Evolutionary conservation across 768 basidiomycete species (phyloP), one percentile per base, ranked within the genome.

Genomic region (Austroboletus festivus): DNA sequence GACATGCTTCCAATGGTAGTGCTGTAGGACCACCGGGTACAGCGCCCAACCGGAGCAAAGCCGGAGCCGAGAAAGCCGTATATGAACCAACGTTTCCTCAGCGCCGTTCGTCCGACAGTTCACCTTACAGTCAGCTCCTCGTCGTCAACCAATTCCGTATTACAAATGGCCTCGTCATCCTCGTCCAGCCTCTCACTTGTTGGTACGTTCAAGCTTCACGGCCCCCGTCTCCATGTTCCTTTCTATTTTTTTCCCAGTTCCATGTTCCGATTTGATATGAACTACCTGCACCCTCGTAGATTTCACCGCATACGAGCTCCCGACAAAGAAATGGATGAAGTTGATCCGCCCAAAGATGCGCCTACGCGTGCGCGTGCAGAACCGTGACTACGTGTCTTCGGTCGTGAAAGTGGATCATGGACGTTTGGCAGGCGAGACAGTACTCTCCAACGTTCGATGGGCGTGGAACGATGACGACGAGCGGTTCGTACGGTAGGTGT

Each of bases 281-380:
- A 12, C 28, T 28, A 28, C 28, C n/a, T n/a, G n/a, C n/a, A n/a
- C n/a, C n/a, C n/a, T 28, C 5, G 12, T 28, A 62, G 61, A 58
- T 21, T 64, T 62, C 46, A 59, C 47, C 38, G 62, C 62, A 22
- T 54, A 42, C 33, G 62, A 61, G 5, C 23, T 62, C 1, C 61
- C 61, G 1, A 48, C 59, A 9, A 54, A 49, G 20, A 58, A 42
- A 38, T 56, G 56, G 53, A 42, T 61, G 47, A 49, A 20, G 11
- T 3, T 58, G n/a, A 22, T 64, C 39, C 41, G 41, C 11, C 62
- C 61, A 22, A 64, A 38, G 37, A 44, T 62, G 47, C 62, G 61
- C 1, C 48, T 62, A 26, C 59, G 62, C 21, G 48, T 62, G 20
- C 53, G 51, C 6, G 33, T 12, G 0, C 43, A 49, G 28, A 26